phyloP scores from a whole-genome alignment of 2,329 filamentous ascomycete genomes.

The Rhinocladiella mackenziei region DNA sequence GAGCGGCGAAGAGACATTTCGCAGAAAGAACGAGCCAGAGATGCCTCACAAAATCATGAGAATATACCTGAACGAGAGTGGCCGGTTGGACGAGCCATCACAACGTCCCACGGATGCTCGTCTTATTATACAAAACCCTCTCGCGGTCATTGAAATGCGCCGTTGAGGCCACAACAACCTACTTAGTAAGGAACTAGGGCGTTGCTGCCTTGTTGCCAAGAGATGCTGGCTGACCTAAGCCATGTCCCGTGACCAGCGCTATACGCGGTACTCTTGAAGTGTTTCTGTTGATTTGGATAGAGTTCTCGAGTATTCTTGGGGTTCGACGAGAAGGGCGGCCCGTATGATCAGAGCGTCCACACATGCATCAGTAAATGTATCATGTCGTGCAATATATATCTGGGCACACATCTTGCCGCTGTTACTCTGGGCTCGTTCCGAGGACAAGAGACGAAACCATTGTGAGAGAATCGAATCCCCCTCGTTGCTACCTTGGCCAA shows the following conservation, averaged over 20 bases:
- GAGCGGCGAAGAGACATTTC: conserved; percentile 26
- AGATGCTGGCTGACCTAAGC: conserved; percentile 21
- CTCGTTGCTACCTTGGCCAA: not conserved
- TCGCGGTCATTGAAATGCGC: not conserved
- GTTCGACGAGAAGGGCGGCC: too few species aligned
- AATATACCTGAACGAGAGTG: not conserved
- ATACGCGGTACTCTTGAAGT: not conserved
- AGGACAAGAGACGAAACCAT: conserved; percentile 4
- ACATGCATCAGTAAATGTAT: conserved; percentile 17
- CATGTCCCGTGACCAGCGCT: conserved; percentile 10
- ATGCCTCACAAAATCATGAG: not conserved
- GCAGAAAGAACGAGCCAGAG: not conserved
- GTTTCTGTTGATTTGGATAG: not conserved
- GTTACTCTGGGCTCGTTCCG: conserved; percentile 18
- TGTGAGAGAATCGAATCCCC: conserved; percentile 2
- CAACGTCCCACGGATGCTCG: too few species aligned
- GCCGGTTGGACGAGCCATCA: not conserved
- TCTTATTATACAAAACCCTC: not conserved
- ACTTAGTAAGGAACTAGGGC: not conserved
- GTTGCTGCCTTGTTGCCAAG: conserved; percentile 17
- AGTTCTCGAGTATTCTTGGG: not conserved
- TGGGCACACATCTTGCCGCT: conserved; percentile 10
- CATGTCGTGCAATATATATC: conserved; percentile 20
- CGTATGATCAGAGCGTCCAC: too few species aligned
- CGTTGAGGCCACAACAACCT: not conserved